Conservation (phyloP, 257 asterid species). For the Solanum pimpinellifolium region DNA sequence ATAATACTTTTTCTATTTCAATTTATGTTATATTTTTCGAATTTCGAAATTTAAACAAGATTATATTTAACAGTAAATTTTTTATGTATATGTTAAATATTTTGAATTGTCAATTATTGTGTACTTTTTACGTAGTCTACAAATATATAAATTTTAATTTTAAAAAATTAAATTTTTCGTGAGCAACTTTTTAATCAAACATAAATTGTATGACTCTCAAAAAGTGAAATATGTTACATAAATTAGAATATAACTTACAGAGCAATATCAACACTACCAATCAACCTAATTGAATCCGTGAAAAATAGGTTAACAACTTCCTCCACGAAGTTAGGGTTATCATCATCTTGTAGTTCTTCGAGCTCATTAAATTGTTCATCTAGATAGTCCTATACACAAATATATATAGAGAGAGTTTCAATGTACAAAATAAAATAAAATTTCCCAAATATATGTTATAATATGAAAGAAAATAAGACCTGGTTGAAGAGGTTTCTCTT, state of each 20-base stretch:
- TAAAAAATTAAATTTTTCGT: no score
- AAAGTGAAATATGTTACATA: no score
- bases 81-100: no score
- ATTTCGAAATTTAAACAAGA: no score
- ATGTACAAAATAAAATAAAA: not conserved
- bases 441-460: not conserved
- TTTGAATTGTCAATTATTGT: no score
- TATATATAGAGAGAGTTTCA: not conserved
- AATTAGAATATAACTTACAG: conserved; percentile 19
- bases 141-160: no score
- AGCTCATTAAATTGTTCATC: conserved; percentile 70
- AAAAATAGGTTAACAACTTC: conserved; percentile 59
- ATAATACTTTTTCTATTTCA: no score
- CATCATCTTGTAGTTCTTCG: conserved; percentile 77
- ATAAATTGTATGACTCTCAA: no score
- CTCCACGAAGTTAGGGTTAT: conserved; percentile 68
- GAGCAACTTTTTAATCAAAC: no score
- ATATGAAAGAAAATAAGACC: conserved; percentile 16
- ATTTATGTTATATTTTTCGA: no score
- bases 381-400: conserved; percentile 43
- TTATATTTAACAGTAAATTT: no score
- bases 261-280: conserved; percentile 44
- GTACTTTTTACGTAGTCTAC: no score
- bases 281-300: conserved; percentile 47
- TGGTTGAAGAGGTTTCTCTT: conserved; percentile 49